These are phyloP conservation scores for Trypanosoma brucei DNA, from an alignment of 208 protist genomes.

Conservation along the genomic window DNA sequence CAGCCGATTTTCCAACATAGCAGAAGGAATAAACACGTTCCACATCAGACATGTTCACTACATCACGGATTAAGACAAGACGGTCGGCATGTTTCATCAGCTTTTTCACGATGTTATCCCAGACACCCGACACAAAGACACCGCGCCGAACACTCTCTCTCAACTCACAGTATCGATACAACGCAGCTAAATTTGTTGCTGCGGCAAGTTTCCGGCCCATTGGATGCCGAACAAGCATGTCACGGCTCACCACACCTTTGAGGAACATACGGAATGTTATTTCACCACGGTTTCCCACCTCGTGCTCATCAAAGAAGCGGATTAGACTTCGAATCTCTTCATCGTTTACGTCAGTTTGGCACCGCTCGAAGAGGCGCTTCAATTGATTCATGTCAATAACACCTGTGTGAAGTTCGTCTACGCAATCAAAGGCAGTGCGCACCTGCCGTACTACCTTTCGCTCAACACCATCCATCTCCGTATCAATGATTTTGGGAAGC, in stretches of 20 bases:
- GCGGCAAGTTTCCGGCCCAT: conserved; percentile 72
- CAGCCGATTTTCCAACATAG: conserved; percentile 55
- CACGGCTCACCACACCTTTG: conserved; percentile 62
- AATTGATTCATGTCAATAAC: conserved; percentile 66
- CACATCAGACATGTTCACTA: conserved; percentile 55
- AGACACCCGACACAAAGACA: conserved; percentile 69
- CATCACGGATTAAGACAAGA: conserved; percentile 63
- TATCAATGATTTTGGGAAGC: conserved; percentile 75
- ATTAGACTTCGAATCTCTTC: conserved; percentile 74
- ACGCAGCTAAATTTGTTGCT: conserved; percentile 69
- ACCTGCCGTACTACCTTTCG: conserved; percentile 72
- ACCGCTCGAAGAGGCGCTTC: conserved; percentile 61
- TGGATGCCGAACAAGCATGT: conserved; percentile 81
- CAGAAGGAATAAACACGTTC: conserved; percentile 85
- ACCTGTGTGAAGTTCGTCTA: conserved; percentile 80
- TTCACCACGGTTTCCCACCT: conserved; percentile 19
- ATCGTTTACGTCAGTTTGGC: conserved; percentile 43
- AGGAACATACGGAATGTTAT: conserved; percentile 87
- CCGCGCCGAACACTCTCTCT: conserved; percentile 76
- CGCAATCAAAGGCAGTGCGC: conserved; percentile 75
- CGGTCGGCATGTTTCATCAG: conserved; percentile 49
- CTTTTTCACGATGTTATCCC: conserved; percentile 59
- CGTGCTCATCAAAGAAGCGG: conserved; percentile 64
- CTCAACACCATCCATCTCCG: conserved; percentile 74
- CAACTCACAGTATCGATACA: conserved; percentile 75